Percentiles rank a stretch among this genome's conserved stretches.
phyloP scores from a whole-genome alignment of 2,329 filamentous ascomycete genomes.

The Alternaria angustiovoidea region DNA sequence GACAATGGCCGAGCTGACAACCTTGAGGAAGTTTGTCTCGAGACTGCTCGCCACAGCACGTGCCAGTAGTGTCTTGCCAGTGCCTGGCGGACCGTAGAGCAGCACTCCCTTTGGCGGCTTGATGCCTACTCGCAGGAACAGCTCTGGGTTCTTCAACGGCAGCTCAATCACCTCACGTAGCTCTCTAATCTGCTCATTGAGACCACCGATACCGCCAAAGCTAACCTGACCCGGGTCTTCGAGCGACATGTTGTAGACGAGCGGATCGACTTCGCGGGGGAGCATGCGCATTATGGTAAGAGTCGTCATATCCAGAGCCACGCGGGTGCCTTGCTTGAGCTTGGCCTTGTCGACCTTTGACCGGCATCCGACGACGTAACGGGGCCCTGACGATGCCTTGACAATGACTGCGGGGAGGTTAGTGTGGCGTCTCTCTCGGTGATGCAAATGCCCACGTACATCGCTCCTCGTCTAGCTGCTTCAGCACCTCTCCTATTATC shows the following conservation, averaged over 20 bases:
- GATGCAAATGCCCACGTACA: constrained; percentile 67
- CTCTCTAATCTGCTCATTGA: constrained; percentile 98
- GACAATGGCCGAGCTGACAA: constrained; percentile 97
- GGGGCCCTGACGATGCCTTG: constrained; percentile 94
- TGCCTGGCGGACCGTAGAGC: constrained; percentile 94
- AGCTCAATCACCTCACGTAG: constrained; percentile 97
- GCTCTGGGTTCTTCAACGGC: constrained; percentile 96
- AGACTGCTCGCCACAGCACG: constrained; percentile 94
- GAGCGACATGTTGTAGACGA: constrained; percentile 99
- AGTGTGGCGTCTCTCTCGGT: constrained; percentile 13
- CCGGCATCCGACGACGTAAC: constrained; percentile 97
- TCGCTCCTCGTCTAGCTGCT: constrained; percentile 98
- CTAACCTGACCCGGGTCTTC: constrained; percentile 98
- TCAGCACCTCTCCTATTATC: constrained; percentile 98
- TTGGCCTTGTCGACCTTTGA: constrained; percentile 98
- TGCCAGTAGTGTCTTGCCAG: constrained; percentile 93
- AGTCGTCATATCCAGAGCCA: constrained; percentile 98
- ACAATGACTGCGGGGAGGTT: constrained; percentile 77
- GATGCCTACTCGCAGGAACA: constrained; percentile 96
- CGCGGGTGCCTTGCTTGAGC: constrained; percentile 96
- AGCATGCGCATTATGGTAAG: constrained; percentile 99
- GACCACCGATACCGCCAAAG: constrained; percentile 94
- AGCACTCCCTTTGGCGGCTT: constrained; percentile 98
- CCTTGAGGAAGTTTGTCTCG: constrained; percentile 98
- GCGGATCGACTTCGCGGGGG: constrained; percentile 94